These are phyloP conservation scores for Microascus cirrosus DNA, from an alignment of 2,329 filamentous ascomycete species.

Conservation along the genomic window DNA sequence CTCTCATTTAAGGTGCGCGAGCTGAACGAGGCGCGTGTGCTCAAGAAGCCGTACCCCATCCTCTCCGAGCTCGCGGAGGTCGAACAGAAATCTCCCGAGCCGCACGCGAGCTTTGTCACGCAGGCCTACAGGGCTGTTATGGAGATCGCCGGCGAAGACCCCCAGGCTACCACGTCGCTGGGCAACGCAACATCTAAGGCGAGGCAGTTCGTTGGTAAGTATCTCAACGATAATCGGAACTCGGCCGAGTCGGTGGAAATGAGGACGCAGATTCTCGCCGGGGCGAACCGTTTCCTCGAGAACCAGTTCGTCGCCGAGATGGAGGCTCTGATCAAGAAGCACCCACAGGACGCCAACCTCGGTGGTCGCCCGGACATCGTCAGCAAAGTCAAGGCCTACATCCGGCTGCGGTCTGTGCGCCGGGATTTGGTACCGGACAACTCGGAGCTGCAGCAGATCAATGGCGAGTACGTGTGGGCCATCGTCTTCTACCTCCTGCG, in stretches of 20 bases:
- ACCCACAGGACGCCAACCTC: slow-evolving; percentile 78
- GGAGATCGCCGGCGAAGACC: slow-evolving; percentile 64
- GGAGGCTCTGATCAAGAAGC: slow-evolving; percentile 66
- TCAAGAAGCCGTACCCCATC: slow-evolving; percentile 58
- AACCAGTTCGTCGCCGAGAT: slow-evolving; percentile 69
- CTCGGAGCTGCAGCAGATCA: slow-evolving; percentile 66
- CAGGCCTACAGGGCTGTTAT: slow-evolving; percentile 77
- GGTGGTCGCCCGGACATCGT: slow-evolving; percentile 80
- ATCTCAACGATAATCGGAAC: slow-evolving; percentile 62
- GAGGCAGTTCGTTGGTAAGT: slow-evolving; percentile 64
- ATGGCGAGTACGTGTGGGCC: slow-evolving; percentile 84
- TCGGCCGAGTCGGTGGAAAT: slow-evolving; percentile 54
- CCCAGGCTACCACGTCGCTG: slow-evolving; percentile 44
- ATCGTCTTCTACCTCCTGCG: slow-evolving; percentile 86
- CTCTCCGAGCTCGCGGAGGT: slow-evolving; percentile 66
- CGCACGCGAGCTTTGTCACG: slow-evolving; percentile 62
- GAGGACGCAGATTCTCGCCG: slow-evolving; percentile 68
- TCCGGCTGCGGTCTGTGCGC: slow-evolving; percentile 65
- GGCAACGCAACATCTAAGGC: slow-evolving; percentile 59
- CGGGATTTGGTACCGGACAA: slow-evolving; percentile 80
- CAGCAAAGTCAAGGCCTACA: slow-evolving; percentile 87
- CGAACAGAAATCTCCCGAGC: slow-evolving; percentile 57
- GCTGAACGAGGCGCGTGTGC: slow-evolving; percentile 63
- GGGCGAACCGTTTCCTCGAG: slow-evolving; percentile 72
- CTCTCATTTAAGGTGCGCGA: slow-evolving; percentile 70